A percentile compares a stretch with the other conserved stretches of the same genome.
Evolutionary conservation across 345 rosid genomes (phyloP).

Genomic region (Excoecaria agallocha): DNA sequence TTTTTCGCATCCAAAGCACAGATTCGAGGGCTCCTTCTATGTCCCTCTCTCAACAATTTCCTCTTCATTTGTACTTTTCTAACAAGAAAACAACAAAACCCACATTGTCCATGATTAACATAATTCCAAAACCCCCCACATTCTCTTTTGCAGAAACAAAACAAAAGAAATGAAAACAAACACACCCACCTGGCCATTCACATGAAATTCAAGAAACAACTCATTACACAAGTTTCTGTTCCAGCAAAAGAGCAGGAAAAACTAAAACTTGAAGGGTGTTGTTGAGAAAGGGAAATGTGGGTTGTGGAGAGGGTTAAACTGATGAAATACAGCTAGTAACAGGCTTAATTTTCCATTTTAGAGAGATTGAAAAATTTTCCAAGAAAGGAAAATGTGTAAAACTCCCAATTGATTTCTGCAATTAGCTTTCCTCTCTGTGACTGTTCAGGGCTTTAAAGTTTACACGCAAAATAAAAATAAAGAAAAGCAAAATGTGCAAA

Average conservation of each 20-base stretch:
- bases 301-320: not conserved
- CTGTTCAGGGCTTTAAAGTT: conserved; percentile 1
- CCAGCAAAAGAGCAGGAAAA: not conserved
- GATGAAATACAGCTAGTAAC: conserved; percentile 11
- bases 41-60: conserved; percentile 42
- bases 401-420: conserved; percentile 5
- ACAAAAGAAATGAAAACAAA: too few relatives aligned
- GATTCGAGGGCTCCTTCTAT: conserved; percentile 48
- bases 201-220: not conserved
- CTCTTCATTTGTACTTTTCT: conserved; percentile 36
- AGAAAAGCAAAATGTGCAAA: not conserved
- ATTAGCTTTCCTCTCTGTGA: not conserved
- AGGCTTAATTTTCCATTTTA: not conserved
- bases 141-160: too few relatives aligned
- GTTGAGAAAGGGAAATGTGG: not conserved
- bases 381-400: conserved; percentile 13
- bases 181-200: conserved; percentile 15
- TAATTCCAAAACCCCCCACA: not conserved
- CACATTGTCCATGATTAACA: conserved; percentile 13
- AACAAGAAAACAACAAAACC: conserved; percentile 10
- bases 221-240: conserved; percentile 7
- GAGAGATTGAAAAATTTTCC: conserved; percentile 6
- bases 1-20: conserved; percentile 40
- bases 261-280: not conserved
- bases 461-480: too few relatives aligned